A percentile compares a stretch with the other conserved stretches of the same genome.
These are phyloP conservation scores for Mortierella sp. DNA, from an alignment of 371 early-diverging fungal species.

Conservation along the genomic window DNA sequence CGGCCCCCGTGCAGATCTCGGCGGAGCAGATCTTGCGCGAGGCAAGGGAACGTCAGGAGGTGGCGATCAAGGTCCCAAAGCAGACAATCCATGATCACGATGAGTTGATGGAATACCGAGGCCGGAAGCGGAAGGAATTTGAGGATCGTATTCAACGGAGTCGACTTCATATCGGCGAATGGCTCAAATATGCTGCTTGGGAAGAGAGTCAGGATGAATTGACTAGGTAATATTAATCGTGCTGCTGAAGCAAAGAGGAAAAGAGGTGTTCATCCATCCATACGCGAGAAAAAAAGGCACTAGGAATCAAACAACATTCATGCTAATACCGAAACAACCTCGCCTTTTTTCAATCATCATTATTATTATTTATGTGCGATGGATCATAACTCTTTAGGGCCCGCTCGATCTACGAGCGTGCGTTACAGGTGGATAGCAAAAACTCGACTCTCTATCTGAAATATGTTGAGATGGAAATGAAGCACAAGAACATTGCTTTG, in stretches of 20 bases:
- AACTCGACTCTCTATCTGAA: constrained; percentile 91
- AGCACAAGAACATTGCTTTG: constrained; percentile 89
- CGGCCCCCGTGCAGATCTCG: constrained; percentile 98
- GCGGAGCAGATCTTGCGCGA: constrained; percentile 98
- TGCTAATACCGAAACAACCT: neutral
- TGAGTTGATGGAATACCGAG: constrained; percentile 91
- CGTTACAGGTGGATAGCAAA: constrained; percentile 88
- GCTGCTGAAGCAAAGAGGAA: constrained; percentile 32
- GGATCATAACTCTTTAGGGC: constrained; percentile 60
- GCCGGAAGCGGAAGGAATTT: constrained; percentile 92
- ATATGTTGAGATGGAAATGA: constrained; percentile 98
- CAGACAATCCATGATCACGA: constrained; percentile 94
- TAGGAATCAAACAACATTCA: constrained; percentile 1
- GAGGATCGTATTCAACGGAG: constrained; percentile 93
- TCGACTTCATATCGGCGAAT: constrained; percentile 84
- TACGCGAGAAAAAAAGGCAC: neutral
- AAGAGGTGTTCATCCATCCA: neutral
- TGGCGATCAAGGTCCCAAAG: constrained; percentile 78
- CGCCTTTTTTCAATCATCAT: constrained; percentile 5
- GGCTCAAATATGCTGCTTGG: constrained; percentile 97
- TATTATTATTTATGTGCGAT: neutral
- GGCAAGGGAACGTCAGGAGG: constrained; percentile 90
- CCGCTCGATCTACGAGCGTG: constrained; percentile 92
- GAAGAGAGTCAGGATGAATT: constrained; percentile 92
- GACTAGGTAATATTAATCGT: constrained; percentile 59